Evolutionary conservation across 768 basidiomycete genomes (phyloP), one percentile per base, ranked within the genome.

Genomic region (Coprinopsis strossmayeri): DNA sequence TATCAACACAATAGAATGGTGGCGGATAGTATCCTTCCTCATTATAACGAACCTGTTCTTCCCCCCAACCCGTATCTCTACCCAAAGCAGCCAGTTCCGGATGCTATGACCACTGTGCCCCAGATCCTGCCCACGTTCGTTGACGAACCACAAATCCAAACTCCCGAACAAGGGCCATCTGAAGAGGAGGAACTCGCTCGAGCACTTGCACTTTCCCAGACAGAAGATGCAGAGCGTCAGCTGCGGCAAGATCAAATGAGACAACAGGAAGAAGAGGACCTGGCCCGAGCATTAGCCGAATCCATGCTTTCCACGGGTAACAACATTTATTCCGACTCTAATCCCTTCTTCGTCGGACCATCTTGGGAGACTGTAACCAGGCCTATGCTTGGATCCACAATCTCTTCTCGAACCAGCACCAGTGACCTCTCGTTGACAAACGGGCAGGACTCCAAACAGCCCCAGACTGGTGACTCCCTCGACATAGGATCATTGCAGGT

Each of bases 201-300:
- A 20, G 76, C 69, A 10, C 55, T 74, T 13, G 76, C 72, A 13
- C 54, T 81, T 42, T 76, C 79, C 1, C 67, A 75, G 48, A 74
- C 75, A 15, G 77, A 77, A 40, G 66, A 70, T 5, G 51, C 50
- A 13, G 57, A 65, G 30, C 61, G 64, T 43, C 56, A 66, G 53
- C 58, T 59, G 23, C 46, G 61, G 26, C 62, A 65, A 41, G 64
- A 68, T 20, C 65, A 67, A 41, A 50, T 74, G 15, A 57, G 52
- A 4, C 60, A 52, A 47, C 71, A 74, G 53, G 85, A 89, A 58
- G 83, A 87, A 49, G 79, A 80, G 25, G 82, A 87, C 35, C 66
- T 89, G 12, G 77, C 77, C 18, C 71, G 70, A 52, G 87, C 85
- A 0, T 55, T 90, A 49, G 72, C 78, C 54, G 64, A 64, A 45